Evolutionary conservation across 768 basidiomycete genomes (phyloP).

Genomic region (Amanita inopinata): DNA sequence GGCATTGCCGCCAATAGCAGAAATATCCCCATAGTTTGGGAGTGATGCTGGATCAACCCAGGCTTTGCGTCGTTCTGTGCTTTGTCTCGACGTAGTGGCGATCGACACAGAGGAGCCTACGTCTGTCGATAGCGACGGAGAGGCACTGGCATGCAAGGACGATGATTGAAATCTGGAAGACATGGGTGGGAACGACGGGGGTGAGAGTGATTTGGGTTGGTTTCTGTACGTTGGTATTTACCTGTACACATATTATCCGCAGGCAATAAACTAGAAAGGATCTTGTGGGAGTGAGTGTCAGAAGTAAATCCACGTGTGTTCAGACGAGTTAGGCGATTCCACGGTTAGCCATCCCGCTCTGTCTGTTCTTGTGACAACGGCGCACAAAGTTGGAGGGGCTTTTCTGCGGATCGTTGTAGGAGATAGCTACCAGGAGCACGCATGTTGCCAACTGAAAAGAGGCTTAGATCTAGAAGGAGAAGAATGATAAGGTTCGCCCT

Average conservation of each 20-base stretch:
- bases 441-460: slow-evolving; percentile 21
- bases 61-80: slow-evolving; percentile 19
- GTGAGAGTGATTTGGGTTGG: slow-evolving; percentile 5
- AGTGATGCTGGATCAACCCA: slow-evolving; percentile 63
- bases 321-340: slow-evolving; percentile 19
- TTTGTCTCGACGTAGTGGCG: slow-evolving; percentile 17
- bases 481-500: neutral
- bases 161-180: slow-evolving; percentile 23
- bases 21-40: slow-evolving; percentile 48
- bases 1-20: slow-evolving; percentile 53
- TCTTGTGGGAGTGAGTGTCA: slow-evolving; percentile 1
- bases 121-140: slow-evolving; percentile 19
- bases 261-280: slow-evolving; percentile 1
- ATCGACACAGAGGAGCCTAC: slow-evolving; percentile 18
- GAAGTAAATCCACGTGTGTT: slow-evolving; percentile 11
- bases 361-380: slow-evolving; percentile 19
- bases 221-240: slow-evolving; percentile 3
- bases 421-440: slow-evolving; percentile 15
- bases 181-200: slow-evolving; percentile 12
- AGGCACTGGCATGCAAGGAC: slow-evolving; percentile 16
- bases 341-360: slow-evolving; percentile 11
- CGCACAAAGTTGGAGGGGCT: slow-evolving; percentile 20
- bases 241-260: slow-evolving; percentile 1
- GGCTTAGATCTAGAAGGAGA: slow-evolving; percentile 18
- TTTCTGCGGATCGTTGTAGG: slow-evolving; percentile 31